Conservation (phyloP, 208 protist genomes). For the Leishmania mexicana region DNA sequence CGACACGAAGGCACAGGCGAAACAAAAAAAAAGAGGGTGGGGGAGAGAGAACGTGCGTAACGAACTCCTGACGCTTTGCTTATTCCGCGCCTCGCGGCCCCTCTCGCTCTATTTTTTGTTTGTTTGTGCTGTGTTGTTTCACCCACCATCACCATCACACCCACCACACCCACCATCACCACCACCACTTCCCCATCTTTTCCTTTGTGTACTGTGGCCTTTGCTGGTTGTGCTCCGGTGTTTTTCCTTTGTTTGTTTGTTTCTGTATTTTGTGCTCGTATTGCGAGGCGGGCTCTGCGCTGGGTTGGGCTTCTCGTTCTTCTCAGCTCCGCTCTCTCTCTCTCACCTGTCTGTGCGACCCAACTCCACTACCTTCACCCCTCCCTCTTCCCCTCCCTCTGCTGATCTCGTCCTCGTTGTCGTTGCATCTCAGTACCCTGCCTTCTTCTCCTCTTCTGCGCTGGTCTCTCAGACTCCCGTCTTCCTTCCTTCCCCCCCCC, state of each 20-base stretch:
- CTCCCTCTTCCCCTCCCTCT: not conserved
- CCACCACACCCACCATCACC: too few species aligned
- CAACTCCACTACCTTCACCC: not conserved
- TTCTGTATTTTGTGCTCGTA: not conserved
- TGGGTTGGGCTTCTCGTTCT: not conserved
- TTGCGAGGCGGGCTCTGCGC: not conserved
- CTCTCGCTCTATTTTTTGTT: not conserved
- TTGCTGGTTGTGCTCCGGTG: not conserved
- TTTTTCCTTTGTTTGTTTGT: not conserved
- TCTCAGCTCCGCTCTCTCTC: conserved; percentile 11
- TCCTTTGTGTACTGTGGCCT: not conserved
- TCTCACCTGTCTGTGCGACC: not conserved
- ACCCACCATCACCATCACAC: too few species aligned
- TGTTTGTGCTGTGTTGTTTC: too few species aligned
- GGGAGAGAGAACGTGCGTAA: not conserved
- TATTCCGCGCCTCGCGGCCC: not conserved
- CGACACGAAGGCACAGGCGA: not conserved
- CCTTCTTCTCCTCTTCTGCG: conserved; percentile 1
- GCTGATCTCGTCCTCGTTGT: not conserved
- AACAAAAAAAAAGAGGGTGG: not conserved
- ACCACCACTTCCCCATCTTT: too few species aligned
- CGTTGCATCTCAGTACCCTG: not conserved
- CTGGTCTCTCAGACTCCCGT: conserved; percentile 1
- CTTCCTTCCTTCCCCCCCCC: not conserved
- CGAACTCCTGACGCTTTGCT: not conserved